These are phyloP conservation scores for Ganoderma lingzhi DNA, from an alignment of 1,284 basidiomycete species.

Conservation along the genomic window DNA sequence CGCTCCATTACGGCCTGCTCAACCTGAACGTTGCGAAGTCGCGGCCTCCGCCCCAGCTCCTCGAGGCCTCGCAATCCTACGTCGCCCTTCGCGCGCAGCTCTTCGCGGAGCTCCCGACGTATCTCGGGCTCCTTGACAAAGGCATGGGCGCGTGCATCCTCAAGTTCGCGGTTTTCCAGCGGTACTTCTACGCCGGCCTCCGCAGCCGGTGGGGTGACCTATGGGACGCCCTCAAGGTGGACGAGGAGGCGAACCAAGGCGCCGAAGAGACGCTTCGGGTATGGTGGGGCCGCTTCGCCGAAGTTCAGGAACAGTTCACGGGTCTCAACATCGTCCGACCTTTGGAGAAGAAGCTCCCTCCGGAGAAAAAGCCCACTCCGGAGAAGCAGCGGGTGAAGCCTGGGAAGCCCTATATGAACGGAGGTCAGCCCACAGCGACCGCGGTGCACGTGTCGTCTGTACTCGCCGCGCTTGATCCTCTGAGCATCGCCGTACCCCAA, in stretches of 20 bases:
- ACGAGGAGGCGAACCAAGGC: constrained; percentile 74
- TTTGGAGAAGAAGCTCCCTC: constrained; percentile 32
- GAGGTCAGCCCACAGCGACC: constrained; percentile 27
- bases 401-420: constrained; percentile 22
- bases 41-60: constrained; percentile 66
- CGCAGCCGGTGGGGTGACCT: constrained; percentile 74
- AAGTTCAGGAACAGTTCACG: constrained; percentile 60
- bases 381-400: constrained; percentile 30
- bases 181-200: constrained; percentile 63
- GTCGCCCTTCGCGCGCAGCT: constrained; percentile 77
- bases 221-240: constrained; percentile 80
- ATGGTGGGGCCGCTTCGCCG: constrained; percentile 71
- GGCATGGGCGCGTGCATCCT: constrained; percentile 61
- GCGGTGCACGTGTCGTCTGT: constrained; percentile 29
- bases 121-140: constrained; percentile 62
- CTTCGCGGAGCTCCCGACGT: constrained; percentile 69
- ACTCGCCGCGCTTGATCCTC: constrained; percentile 30
- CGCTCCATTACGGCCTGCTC: constrained; percentile 70
- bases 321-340: constrained; percentile 52
- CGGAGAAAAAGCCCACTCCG: constrained; percentile 24
- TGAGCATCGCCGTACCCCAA: constrained; percentile 17
- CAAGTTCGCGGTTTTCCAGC: constrained; percentile 63
- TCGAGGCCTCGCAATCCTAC: constrained; percentile 77
- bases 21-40: constrained; percentile 68
- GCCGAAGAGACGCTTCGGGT: constrained; percentile 71